Percentiles rank a stretch among this genome's conserved stretches.
Evolutionary conservation across 2,329 filamentous ascomycete species (phyloP).

Genomic region (Whalleya microplaca): DNA sequence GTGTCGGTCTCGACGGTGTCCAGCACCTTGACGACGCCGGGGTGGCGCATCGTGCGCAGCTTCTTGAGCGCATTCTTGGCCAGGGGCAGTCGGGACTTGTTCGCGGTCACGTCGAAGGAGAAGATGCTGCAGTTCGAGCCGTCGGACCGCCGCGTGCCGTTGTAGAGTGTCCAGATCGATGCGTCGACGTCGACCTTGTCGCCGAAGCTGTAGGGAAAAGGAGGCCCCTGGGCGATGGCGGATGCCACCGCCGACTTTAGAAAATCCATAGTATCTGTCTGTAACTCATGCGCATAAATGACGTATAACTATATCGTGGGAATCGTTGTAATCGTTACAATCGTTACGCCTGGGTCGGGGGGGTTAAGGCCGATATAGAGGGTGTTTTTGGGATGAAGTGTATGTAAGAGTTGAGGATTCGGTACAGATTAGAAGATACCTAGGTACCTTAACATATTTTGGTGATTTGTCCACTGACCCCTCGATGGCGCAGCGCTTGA

Average conservation of each 20-base stretch:
- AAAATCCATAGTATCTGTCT: conserved; percentile 75
- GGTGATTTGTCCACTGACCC: conserved; percentile 12
- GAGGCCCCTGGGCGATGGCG: conserved; percentile 91
- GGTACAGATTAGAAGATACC: no score
- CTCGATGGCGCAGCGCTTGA: not conserved
- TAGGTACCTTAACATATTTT: conserved; percentile 2
- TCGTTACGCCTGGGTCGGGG: not conserved
- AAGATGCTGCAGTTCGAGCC: conserved; percentile 95
- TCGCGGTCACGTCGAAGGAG: conserved; percentile 85
- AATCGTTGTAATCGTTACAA: no score
- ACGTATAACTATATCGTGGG: no score
- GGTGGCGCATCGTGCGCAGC: conserved; percentile 88
- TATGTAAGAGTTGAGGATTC: no score
- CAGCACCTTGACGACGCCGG: conserved; percentile 89
- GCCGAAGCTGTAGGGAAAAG: conserved; percentile 90
- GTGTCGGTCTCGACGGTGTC: conserved; percentile 97
- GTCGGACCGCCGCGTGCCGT: conserved; percentile 92
- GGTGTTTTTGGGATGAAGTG: no score
- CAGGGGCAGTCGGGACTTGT: conserved; percentile 80
- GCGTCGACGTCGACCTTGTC: conserved; percentile 90
- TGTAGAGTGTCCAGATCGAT: conserved; percentile 95
- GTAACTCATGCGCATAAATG: conserved; percentile 18
- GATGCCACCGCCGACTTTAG: conserved; percentile 97
- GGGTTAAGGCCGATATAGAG: no score
- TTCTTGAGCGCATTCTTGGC: conserved; percentile 95